A percentile compares a stretch with the other conserved stretches of the same genome.
Evolutionary conservation across 371 early-diverging fungal species (phyloP).

Genomic region (Lichtheimia corymbifera): DNA sequence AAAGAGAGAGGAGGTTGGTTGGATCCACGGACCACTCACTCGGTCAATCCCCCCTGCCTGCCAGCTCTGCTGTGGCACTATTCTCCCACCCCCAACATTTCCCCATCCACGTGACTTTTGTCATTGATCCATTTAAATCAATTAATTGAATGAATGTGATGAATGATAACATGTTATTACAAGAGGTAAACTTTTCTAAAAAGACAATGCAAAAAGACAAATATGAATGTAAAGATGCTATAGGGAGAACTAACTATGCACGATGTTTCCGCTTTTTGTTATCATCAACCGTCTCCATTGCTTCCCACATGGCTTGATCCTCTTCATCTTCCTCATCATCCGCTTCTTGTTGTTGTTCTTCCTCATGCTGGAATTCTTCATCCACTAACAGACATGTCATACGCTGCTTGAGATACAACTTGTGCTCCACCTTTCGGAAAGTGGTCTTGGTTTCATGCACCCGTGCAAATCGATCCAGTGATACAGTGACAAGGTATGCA

Average conservation of each 20-base stretch:
- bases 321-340: conserved; percentile 45
- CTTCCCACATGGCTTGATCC: conserved; percentile 58
- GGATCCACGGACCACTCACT: too few relatives aligned
- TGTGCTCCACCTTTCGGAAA: conserved; percentile 60
- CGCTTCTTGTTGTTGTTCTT: conserved; percentile 33
- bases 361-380: conserved; percentile 41
- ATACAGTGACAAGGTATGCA: conserved; percentile 59
- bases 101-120: too few relatives aligned
- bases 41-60: too few relatives aligned
- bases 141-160: too few relatives aligned
- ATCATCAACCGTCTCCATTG: conserved; percentile 45
- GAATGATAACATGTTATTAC: too few relatives aligned
- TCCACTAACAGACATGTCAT: conserved; percentile 73
- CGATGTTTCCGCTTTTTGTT: conserved; percentile 13
- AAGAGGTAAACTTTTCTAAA: too few relatives aligned
- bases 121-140: too few relatives aligned
- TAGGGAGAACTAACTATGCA: neutral
- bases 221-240: neutral
- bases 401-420: conserved; percentile 82
- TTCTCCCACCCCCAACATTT: too few relatives aligned
- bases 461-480: conserved; percentile 77
- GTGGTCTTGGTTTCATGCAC: conserved; percentile 69
- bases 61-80: too few relatives aligned
- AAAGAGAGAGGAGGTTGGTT: too few relatives aligned
- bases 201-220: too few relatives aligned